A percentile compares a stretch with the other conserved stretches of the same genome.
Conservation (phyloP, 768 basidiomycete species). For the Mycena filopes region DNA sequence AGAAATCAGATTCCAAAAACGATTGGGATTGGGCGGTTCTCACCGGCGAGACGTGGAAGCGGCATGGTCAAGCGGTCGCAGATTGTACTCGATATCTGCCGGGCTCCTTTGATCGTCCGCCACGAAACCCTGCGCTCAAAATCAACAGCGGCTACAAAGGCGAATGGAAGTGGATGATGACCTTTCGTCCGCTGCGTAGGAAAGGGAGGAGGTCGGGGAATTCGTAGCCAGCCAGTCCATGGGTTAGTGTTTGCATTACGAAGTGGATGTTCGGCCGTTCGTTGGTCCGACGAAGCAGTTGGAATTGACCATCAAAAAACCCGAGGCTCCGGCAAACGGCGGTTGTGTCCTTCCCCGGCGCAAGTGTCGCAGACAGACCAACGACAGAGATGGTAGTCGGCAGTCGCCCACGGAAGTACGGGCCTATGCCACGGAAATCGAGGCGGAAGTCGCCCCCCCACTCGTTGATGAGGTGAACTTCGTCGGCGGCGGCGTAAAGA, state of each 20-base stretch:
- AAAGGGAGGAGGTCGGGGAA: conserved; percentile 18
- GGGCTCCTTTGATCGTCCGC: conserved; percentile 37
- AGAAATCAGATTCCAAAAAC: conserved; percentile 15
- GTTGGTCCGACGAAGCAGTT: background rate
- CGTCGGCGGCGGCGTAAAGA: conserved; percentile 23
- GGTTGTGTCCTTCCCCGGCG: too few species aligned
- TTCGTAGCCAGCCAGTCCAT: background rate
- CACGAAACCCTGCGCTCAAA: conserved; percentile 35
- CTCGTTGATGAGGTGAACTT: conserved; percentile 27
- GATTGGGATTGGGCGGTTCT: conserved; percentile 39
- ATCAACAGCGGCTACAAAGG: background rate
- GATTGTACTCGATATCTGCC: conserved; percentile 29
- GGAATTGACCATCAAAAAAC: background rate
- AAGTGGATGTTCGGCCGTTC: conserved; percentile 2
- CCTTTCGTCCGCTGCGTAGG: conserved; percentile 17
- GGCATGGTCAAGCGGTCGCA: conserved; percentile 35
- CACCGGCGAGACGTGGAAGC: conserved; percentile 30
- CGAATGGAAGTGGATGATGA: conserved; percentile 13
- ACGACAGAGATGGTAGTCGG: conserved; percentile 6
- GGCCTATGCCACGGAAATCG: conserved; percentile 26
- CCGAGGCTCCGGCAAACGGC: background rate
- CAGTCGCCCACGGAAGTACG: conserved; percentile 15
- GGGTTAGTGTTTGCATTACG: background rate
- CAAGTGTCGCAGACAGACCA: conserved; percentile 20
- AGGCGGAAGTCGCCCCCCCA: conserved; percentile 32